These are phyloP conservation scores for Colletotrichum echinochloae DNA, from an alignment of 2,329 filamentous ascomycete genomes.

Conservation along the genomic window DNA sequence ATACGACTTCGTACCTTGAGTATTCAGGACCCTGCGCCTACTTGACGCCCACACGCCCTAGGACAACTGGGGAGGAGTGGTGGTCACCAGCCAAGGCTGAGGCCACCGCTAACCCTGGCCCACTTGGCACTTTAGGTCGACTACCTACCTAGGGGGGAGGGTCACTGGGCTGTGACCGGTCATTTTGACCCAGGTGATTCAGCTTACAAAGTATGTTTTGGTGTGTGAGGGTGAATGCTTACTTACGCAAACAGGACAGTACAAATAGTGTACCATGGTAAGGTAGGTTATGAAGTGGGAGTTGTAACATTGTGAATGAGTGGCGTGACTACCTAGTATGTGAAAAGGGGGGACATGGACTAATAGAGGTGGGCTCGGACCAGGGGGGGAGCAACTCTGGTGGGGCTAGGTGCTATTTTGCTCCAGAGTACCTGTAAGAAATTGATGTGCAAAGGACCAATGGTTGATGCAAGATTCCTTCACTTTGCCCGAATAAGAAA, in stretches of 20 bases:
- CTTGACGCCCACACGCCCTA: too few species aligned
- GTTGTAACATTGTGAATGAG: constrained; percentile 7
- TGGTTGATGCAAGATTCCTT: constrained; percentile 11
- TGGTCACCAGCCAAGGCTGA: constrained; percentile 35
- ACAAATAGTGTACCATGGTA: background rate
- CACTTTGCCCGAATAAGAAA: constrained; percentile 35
- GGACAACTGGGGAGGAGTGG: constrained; percentile 15
- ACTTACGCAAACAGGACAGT: background rate
- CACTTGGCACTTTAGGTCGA: constrained; percentile 9
- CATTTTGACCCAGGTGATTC: background rate
- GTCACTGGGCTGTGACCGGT: constrained; percentile 13
- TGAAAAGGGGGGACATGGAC: background rate
- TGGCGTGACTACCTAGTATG: constrained; percentile 12
- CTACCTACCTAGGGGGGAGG: constrained; percentile 14
- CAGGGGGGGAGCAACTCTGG: background rate
- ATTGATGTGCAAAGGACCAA: constrained; percentile 23
- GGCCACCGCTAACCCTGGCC: constrained; percentile 29
- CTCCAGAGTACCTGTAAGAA: constrained; percentile 23
- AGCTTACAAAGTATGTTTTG: background rate
- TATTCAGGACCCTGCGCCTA: constrained; percentile 37
- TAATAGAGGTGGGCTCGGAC: constrained; percentile 9
- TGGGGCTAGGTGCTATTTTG: constrained; percentile 1
- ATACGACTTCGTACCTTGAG: constrained; percentile 41
- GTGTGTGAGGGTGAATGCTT: background rate
- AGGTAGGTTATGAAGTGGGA: background rate